These are phyloP conservation scores for Amaranthus hypochondriacus DNA, from an alignment of 148 eudicot species.

Conservation along the genomic window DNA sequence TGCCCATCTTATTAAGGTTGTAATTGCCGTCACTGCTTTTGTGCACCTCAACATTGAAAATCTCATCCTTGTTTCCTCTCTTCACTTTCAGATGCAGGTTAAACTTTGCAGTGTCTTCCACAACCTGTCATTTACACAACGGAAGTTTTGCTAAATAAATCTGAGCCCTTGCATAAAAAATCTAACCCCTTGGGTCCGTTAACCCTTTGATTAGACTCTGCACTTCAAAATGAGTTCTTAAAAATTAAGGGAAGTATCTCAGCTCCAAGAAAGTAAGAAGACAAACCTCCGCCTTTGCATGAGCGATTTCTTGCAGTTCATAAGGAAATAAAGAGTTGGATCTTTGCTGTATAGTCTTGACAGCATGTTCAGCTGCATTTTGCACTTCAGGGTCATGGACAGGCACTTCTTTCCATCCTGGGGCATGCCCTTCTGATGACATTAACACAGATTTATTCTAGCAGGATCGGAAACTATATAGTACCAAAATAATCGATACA, in stretches of 20 bases:
- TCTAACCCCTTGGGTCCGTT: too few relatives aligned
- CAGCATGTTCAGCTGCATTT: slow-evolving; percentile 86
- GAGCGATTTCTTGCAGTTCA: slow-evolving; percentile 60
- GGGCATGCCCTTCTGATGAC: slow-evolving; percentile 48
- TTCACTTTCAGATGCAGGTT: slow-evolving; percentile 68
- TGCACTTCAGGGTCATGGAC: slow-evolving; percentile 84
- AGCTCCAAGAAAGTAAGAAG: background rate
- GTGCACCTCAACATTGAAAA: slow-evolving; percentile 83
- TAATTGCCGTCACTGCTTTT: slow-evolving; percentile 62
- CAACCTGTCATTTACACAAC: slow-evolving; percentile 34
- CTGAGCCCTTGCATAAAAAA: too few relatives aligned
- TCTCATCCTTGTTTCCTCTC: slow-evolving; percentile 77
- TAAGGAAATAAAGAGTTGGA: slow-evolving; percentile 84
- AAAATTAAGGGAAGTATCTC: background rate
- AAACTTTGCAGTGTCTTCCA: slow-evolving; percentile 54
- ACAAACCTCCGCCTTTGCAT: slow-evolving; percentile 79
- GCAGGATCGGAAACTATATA: background rate
- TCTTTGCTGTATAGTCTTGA: slow-evolving; percentile 72
- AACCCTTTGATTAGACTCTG: background rate
- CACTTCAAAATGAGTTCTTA: background rate
- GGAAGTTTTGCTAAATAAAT: too few relatives aligned
- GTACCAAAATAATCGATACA: background rate
- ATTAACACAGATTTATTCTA: background rate
- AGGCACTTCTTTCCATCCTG: slow-evolving; percentile 77
- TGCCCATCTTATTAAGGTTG: slow-evolving; percentile 59